phyloP scores from a whole-genome alignment of 495 filamentous ascomycete species.

The Patellaria atrata region DNA sequence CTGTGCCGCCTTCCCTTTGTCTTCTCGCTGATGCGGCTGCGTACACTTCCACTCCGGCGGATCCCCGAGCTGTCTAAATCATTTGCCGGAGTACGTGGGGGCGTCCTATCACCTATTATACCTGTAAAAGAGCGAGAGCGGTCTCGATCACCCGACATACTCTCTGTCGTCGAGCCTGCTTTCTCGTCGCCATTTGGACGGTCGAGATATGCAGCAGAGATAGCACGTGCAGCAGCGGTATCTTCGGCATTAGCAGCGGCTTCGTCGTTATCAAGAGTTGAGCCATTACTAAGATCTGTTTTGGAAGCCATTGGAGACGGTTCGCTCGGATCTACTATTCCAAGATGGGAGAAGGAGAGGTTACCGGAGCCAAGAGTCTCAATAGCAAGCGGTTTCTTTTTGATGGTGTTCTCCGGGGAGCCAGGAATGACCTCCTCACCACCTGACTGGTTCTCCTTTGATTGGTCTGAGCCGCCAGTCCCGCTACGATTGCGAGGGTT shows the following conservation, averaged over 20 bases:
- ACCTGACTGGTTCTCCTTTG: conserved; percentile 17
- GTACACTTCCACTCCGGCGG: conserved; percentile 65
- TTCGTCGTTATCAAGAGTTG: conserved; percentile 35
- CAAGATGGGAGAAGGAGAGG: conserved; percentile 71
- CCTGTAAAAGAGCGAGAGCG: conserved; percentile 24
- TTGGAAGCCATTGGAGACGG: conserved; percentile 33
- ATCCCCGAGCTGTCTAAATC: conserved; percentile 44
- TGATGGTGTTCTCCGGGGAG: conserved; percentile 10
- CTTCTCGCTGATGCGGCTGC: conserved; percentile 52
- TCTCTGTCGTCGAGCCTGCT: conserved; percentile 11
- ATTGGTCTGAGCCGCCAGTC: conserved; percentile 31
- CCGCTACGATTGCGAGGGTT: conserved; percentile 18
- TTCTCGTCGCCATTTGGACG: conserved; percentile 27
- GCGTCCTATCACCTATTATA: conserved; percentile 16
- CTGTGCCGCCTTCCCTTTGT: conserved; percentile 53
- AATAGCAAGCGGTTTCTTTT: conserved; percentile 45
- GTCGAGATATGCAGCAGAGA: conserved; percentile 46
- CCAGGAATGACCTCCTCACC: conserved; percentile 22
- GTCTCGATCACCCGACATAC: conserved; percentile 4
- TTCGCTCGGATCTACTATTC: conserved; percentile 43
- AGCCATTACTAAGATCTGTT: conserved; percentile 29
- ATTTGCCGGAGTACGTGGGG: conserved; percentile 43
- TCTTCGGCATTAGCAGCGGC: conserved; percentile 43
- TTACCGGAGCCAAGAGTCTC: conserved; percentile 85
- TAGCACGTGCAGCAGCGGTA: conserved; percentile 41